Conservation (phyloP, 768 basidiomycete species). For the Xerocomus spinulosus region DNA sequence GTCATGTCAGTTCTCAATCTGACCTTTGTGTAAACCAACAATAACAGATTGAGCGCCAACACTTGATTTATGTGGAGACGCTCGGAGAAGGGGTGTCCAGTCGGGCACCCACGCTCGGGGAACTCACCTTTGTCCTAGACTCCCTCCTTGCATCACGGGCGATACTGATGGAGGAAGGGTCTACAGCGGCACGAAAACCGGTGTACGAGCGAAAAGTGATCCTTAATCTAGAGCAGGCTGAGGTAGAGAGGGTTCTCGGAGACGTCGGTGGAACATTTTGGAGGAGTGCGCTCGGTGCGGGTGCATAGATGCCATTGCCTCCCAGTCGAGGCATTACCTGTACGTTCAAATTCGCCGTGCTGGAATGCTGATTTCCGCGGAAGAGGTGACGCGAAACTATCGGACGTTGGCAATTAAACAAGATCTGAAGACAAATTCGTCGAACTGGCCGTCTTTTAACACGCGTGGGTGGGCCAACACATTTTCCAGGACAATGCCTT, state of each 20-base stretch:
- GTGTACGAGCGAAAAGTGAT: conserved; percentile 67
- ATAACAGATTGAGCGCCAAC: conserved; percentile 74
- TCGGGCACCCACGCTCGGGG: conserved; percentile 53
- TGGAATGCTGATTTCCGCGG: too few species aligned
- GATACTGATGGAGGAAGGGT: conserved; percentile 65
- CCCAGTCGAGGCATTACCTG: background rate
- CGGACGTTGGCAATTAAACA: background rate
- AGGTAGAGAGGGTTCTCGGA: conserved; percentile 81
- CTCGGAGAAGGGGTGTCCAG: conserved; percentile 58
- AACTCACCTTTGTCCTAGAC: conserved; percentile 67
- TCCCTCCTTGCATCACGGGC: conserved; percentile 76
- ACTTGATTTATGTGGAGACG: conserved; percentile 61
- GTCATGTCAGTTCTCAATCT: background rate
- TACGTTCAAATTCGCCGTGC: background rate
- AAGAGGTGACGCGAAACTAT: background rate
- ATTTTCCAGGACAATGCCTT: too few species aligned
- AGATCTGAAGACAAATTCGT: too few species aligned
- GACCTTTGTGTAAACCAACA: conserved; percentile 35
- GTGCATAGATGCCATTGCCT: conserved; percentile 4
- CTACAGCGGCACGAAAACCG: conserved; percentile 48
- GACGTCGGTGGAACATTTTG: conserved; percentile 70
- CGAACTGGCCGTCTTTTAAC: too few species aligned
- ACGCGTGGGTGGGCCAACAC: too few species aligned
- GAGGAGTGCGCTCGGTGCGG: conserved; percentile 45
- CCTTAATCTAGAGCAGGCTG: conserved; percentile 78